Base-by-base conservation (phyloP, 768 basidiomycete species). In the Guyanaporus albipodus region DNA sequence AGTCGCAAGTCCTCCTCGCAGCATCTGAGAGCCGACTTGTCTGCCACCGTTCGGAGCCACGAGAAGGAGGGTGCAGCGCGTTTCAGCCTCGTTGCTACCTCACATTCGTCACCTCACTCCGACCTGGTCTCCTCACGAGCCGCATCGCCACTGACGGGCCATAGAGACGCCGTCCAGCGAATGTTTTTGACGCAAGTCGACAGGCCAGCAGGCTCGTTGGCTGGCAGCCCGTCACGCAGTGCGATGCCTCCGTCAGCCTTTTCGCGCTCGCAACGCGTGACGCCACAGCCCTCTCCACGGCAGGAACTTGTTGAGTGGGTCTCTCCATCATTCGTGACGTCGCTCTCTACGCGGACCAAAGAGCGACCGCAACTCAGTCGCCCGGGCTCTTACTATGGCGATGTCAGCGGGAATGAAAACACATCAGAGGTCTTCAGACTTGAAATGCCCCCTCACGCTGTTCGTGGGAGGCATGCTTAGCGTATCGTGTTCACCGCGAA, bases 401-500 rank as follows among this genome's bases (percentile, higher is more conserved):
- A 63, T 61, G 59, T 53, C 46, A 48, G 45, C 62, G 62, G 62
- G 63, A 63, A 63, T 63, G 62, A 63, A 63, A 62, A 36, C 41
- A 22, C 29, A 4, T 24, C 49, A 38, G 49, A 42, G 39, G 44
- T 23, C 33, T 50, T 51, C 28, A 40, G 42, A 47, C 35, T 46
- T 36, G 46, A 46, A 33, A 22, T 37, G 11, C 45, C 48, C 33
- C 42, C 37, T 21, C 38, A 35, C 34, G 40, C 27, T 18, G 17
- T 38, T 21, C 52, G 48, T 55, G 46, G 48, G 50, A 48, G 27
- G 31, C 44, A 23, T 48, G 43, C 35, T 29, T 31, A 22, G 18
- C 37, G 27, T 31, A 29, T 43, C 29, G 28, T 10, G 40, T 38
- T 47, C 35, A 34, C 51, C 23, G 43, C 38, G 33, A 45, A n/a